A percentile compares a stretch with the other conserved stretches of the same genome.
These are phyloP conservation scores for Penicillium capsulatum DNA, from an alignment of 2,329 filamentous ascomycete genomes.

Conservation along the genomic window DNA sequence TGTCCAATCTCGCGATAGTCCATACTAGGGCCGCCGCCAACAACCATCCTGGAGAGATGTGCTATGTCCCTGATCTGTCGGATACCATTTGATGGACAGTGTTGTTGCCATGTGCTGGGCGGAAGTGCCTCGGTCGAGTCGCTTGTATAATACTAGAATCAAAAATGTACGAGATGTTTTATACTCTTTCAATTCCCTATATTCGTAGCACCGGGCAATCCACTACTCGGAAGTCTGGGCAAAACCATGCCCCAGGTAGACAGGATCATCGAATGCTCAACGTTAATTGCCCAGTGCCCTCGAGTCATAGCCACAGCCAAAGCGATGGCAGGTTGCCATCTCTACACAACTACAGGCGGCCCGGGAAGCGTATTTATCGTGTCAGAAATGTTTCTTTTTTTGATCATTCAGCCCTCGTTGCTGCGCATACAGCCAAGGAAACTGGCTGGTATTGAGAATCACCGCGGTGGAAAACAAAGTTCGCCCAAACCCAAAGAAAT, in stretches of 20 bases:
- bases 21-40: no score
- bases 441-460: slow-evolving; percentile 38
- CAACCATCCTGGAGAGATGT: no score
- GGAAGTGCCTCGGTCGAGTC: slow-evolving; percentile 7
- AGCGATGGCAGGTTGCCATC: background rate
- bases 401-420: slow-evolving; percentile 38
- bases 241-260: no score
- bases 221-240: no score
- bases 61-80: no score
- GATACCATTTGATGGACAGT: no score
- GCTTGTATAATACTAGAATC: slow-evolving; percentile 25
- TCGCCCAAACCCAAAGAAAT: slow-evolving; percentile 46
- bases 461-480: slow-evolving; percentile 39
- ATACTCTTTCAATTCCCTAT: slow-evolving; percentile 7
- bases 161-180: slow-evolving; percentile 16
- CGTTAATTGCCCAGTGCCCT: no score
- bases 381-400: slow-evolving; percentile 31
- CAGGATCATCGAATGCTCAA: no score
- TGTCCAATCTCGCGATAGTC: no score
- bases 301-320: no score
- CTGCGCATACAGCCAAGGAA: slow-evolving; percentile 28
- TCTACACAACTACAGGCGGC: background rate
- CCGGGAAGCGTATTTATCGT: slow-evolving; percentile 9
- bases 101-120: background rate
- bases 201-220: no score